phyloP scores from a whole-genome alignment of 1,139 yeast genomes.

The Taiozyma sp. region DNA sequence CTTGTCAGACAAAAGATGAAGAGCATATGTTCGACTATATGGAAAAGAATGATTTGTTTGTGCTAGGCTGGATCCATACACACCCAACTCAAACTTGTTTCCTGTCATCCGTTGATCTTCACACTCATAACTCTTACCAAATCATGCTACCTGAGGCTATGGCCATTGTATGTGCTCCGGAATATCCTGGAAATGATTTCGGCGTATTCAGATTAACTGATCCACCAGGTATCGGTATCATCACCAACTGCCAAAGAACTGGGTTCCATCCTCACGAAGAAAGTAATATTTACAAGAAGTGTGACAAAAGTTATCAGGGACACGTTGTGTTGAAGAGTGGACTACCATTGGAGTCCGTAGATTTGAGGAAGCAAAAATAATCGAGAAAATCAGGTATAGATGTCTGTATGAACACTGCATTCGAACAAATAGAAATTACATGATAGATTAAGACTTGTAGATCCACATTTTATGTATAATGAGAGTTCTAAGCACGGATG shows the following conservation, averaged over 20 bases:
- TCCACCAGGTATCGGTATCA: conserved; percentile 52
- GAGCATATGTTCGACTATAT: conserved; percentile 48
- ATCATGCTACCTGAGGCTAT: conserved; percentile 64
- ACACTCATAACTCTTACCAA: conserved; percentile 60
- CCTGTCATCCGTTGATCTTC: conserved; percentile 55
- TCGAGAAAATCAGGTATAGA: background rate
- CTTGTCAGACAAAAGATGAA: conserved; percentile 54
- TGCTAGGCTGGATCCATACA: conserved; percentile 67
- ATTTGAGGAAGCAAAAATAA: conserved; percentile 29
- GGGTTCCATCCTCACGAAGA: conserved; percentile 60
- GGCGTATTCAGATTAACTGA: conserved; percentile 57
- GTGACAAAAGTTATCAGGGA: conserved; percentile 38
- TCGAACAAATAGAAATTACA: background rate
- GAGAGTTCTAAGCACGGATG: background rate
- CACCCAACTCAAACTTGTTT: conserved; percentile 66
- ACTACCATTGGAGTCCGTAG: conserved; percentile 41
- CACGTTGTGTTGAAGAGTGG: conserved; percentile 42
- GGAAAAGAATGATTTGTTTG: conserved; percentile 47
- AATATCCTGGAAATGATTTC: conserved; percentile 35
- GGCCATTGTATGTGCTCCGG: conserved; percentile 59
- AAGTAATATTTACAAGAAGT: conserved; percentile 39
- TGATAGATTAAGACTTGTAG: background rate
- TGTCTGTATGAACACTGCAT: background rate
- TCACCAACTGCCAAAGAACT: conserved; percentile 40
- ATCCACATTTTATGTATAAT: background rate